Evolutionary conservation across 2,329 filamentous ascomycete genomes (phyloP), one percentile per base, ranked within the genome.

Genomic region (Colletotrichum sp.): DNA sequence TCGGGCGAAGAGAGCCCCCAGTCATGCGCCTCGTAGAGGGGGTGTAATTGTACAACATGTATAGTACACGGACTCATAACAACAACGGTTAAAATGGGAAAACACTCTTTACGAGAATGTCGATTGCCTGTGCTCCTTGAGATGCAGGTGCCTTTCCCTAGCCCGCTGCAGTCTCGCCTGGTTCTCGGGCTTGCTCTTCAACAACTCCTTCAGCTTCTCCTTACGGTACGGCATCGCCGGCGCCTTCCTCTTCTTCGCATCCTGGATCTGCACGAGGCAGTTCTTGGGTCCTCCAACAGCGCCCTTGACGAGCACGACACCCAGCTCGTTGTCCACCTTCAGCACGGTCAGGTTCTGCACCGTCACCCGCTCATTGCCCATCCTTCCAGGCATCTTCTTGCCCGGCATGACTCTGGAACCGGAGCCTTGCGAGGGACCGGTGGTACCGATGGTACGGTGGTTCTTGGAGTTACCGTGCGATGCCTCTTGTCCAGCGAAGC

Each of bases 381-480:
- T 98, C 73, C 95, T 92, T 69, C 97, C 97, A 5, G 97, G 92
- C 97, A 99, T 99, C 86, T 95, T 97, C 91, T 99, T 99, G 74
- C 97, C 97, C 1, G 97, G 97, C 81, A 95, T 87, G 29, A 99
- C 96, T 85, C 97, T 92, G 76, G 95, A 97, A 86, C 97, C 97
- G 82, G 94, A 93, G 77, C 97, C 97, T 85, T 99, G 97, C 78
- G 93, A 94, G 74, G 94, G 95, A 82, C 97, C 97, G 9, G 93
- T 90, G 38, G 95, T 96, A 88, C 97, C 97, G 86, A 98, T 94
- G 33, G 94, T 94, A 81, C 97, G 91, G 89, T 99, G 97, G 81
- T 95, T 95, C 86, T 95, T 92, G 81, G 96, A 98, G 86, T 97
- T 96, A 90, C 97, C 97, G 90, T 99, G 97, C 79, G 93, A 96